Evolutionary conservation across 345 rosid species (phyloP).

Genomic region (Gossypium ekmanianum): DNA sequence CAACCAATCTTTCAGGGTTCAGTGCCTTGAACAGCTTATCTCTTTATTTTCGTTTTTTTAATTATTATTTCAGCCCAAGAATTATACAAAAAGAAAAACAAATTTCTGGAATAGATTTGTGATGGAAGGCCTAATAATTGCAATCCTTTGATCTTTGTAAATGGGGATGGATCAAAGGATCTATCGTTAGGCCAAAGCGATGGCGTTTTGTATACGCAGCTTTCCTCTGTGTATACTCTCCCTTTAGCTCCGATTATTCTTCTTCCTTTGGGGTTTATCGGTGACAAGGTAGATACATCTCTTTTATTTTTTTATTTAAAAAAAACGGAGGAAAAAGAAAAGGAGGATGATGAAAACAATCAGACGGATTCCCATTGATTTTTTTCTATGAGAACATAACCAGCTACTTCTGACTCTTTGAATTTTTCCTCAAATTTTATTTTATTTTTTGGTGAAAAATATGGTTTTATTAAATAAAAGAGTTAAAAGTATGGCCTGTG

Average conservation of each 20-base stretch:
- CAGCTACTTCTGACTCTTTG: conserved; percentile 51
- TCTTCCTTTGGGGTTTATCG: conserved; percentile 24
- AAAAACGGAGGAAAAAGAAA: neutral
- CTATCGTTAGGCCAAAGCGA: conserved; percentile 50
- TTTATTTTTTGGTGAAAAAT: neutral
- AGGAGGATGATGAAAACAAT: conserved; percentile 44
- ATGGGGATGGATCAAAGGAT: conserved; percentile 32
- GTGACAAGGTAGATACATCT: conserved; percentile 51
- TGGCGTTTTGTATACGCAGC: conserved; percentile 11
- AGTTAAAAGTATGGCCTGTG: conserved; percentile 22
- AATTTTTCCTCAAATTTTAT: no score
- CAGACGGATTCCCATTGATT: conserved; percentile 72
- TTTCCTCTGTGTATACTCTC: conserved; percentile 22
- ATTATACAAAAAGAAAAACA: no score
- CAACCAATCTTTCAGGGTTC: no score
- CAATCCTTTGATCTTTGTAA: conserved; percentile 17
- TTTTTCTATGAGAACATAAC: conserved; percentile 28
- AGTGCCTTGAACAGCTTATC: no score
- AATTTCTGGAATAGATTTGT: neutral
- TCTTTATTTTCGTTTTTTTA: no score
- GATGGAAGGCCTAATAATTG: neutral
- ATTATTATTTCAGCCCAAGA: no score
- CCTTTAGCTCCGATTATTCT: conserved; percentile 43
- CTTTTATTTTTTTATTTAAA: neutral
- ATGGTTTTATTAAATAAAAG: neutral